Evolutionary conservation across 1,284 basidiomycete genomes (phyloP), one percentile per base, ranked within the genome.

Genomic region (Kalmanozyma brasiliensis): DNA sequence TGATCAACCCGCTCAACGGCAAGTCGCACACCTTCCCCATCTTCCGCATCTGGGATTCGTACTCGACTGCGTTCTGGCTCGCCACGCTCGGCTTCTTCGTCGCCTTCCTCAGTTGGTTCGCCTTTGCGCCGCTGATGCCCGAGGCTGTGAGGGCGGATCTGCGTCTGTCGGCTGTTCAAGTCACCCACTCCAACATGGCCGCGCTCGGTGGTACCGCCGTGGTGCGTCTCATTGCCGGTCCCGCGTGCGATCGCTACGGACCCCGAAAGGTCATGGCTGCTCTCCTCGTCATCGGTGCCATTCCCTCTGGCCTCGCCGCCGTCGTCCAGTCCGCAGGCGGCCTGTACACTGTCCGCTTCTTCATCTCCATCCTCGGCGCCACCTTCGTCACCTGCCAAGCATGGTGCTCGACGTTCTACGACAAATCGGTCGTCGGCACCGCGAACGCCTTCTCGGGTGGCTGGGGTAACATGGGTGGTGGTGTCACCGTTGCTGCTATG

Each of bases 291-390:
- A 61, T 87, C 0, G 88, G 88, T 6, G 87, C 88, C 1, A 87
- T 90, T 35, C 89, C 89, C 1, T 88, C 87, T 2, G 89, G 87
- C 1, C 79, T 89, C 8, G 88, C 88, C 0, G 88, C 88, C 4
- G 86, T 87, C 0, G 84, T 85, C 6, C 79, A 81, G 38, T 84
- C 74, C 47, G 85, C 85, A 1, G 42, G 62, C 1, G 85, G 85
- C 0, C 84, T 89, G 3, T 86, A 88, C 63, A 80, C 81, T 7
- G 74, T 87, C 16, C 82, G 87, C 3, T 87, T 87, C 81, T 78
- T 79, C 59, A 86, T 87, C 52, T 83, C 84, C 52, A 77, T 89
- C 48, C 84, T 88, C 3, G 88, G 88, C 8, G 88, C 84, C 0
- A 87, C 87, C 1, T 88, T 89, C 56, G 87, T 88, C 4, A 84